Evolutionary conservation across 352 stramenopile species (phyloP).

Genomic region (Lagenidium giganteum): DNA sequence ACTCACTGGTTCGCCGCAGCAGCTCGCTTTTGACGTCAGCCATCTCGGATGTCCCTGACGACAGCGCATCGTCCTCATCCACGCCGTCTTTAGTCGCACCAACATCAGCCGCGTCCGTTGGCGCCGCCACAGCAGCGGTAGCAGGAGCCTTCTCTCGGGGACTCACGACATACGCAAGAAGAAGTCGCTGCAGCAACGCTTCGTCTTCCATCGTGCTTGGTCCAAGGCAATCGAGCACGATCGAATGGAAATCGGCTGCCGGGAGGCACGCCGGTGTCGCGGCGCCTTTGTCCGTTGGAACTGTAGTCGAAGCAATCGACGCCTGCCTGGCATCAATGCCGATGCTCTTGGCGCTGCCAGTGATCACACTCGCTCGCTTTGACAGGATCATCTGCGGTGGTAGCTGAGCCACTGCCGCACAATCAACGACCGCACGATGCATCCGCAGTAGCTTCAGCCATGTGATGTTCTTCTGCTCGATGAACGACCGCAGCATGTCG

Average conservation of each 20-base stretch:
- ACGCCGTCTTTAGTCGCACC: neutral
- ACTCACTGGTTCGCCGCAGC: too few species aligned
- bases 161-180: conserved; percentile 19
- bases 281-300: too few species aligned
- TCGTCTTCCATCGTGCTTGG: conserved; percentile 9
- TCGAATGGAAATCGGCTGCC: conserved; percentile 11
- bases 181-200: conserved; percentile 11
- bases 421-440: conserved; percentile 11
- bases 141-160: conserved; percentile 2
- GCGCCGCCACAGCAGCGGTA: neutral
- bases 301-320: too few species aligned
- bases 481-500: conserved; percentile 14
- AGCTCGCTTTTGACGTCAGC: too few species aligned
- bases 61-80: neutral
- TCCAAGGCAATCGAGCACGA: conserved; percentile 10
- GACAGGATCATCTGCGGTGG: too few species aligned
- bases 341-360: too few species aligned
- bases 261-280: too few species aligned
- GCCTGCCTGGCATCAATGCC: neutral
- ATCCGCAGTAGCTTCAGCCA: conserved; percentile 18
- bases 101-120: too few species aligned
- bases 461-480: conserved; percentile 14
- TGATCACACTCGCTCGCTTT: too few species aligned
- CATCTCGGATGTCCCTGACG: too few species aligned
- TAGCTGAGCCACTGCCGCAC: too few species aligned